Evolutionary conservation across 495 filamentous ascomycete genomes (phyloP).

Genomic region (Clohesyomyces aquaticus): DNA sequence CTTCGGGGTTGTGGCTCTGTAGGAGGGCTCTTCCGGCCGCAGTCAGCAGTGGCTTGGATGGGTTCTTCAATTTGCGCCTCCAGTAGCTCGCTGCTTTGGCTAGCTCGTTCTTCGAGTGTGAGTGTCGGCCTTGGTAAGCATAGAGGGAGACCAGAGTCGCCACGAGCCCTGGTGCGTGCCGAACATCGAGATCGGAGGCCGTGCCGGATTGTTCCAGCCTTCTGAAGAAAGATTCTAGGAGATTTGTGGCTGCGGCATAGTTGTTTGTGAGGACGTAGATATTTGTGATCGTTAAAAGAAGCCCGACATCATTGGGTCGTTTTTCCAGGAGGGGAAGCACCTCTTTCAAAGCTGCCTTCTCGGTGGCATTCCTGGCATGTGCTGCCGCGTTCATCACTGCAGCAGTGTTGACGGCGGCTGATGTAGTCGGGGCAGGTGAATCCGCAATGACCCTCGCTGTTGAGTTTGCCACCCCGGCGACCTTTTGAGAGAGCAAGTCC

Average conservation of each 20-base stretch:
- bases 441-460: conserved; percentile 62
- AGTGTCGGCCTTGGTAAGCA: conserved; percentile 73
- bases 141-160: conserved; percentile 84
- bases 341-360: conserved; percentile 70
- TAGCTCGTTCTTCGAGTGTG: conserved; percentile 70
- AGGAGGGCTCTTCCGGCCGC: conserved; percentile 81
- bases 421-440: conserved; percentile 58
- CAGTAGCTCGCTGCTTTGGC: conserved; percentile 84
- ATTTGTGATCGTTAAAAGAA: conserved; percentile 81
- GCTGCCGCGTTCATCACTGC: conserved; percentile 84
- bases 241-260: conserved; percentile 70
- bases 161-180: conserved; percentile 84
- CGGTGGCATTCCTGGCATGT: conserved; percentile 63
- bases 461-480: conserved; percentile 67
- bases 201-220: conserved; percentile 70
- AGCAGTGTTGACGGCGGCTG: conserved; percentile 63
- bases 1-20: conserved; percentile 66
- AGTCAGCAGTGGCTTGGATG: conserved; percentile 64
- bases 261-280: conserved; percentile 79
- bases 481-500: conserved; percentile 80
- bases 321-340: conserved; percentile 75
- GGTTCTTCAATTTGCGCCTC: conserved; percentile 53
- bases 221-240: conserved; percentile 74
- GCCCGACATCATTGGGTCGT: conserved; percentile 79
- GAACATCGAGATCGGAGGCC: conserved; percentile 64